Base-by-base conservation (phyloP, 2,329 filamentous ascomycete species). In the Aspergillus sp. region DNA sequence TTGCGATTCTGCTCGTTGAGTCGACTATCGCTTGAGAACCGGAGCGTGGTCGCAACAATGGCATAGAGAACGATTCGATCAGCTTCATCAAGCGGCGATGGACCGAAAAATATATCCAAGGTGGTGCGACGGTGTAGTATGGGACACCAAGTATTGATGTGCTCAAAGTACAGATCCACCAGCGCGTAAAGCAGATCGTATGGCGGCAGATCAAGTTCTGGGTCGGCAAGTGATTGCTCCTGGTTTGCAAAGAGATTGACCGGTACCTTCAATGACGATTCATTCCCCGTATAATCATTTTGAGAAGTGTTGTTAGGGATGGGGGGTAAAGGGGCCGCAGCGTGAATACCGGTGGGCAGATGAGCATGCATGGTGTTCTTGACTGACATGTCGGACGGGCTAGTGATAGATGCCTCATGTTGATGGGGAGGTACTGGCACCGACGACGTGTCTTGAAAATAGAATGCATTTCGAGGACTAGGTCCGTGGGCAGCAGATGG, bases 111-210 rank as follows among this genome's bases (percentile, higher is more conserved):
- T 0, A 87, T 87, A 67, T 96, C 90, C 9, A 96, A 76, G 0
- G 92, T 96, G 4, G 89, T 87, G 69, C 90, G 87, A 22, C 91
- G 86, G 75, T 96, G 91, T n/a, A 96, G 80, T 24, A 96, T 95
- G 0, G 93, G 92, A 71, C 92, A 96, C 89, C 90, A 92, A 0
- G 88, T 89, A 69, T 92, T 91, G 71, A 92, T 85, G 68, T 92
- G 87, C 63, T 91, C 90, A 69, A 92, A 92, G 71, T 91, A 92
- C 0, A 92, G 80, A 66, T 92, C 89, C 6, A 89, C 88, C 11
- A 92, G 76, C 2, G 87, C 83, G 67, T 91, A 92, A 0, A 92
- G 77, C 6, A 92, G 77, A 69, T 91, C 89, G 66, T 91, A 91
- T 1, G 89, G 89, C 1, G 90, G 90, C 29, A 92, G 82, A 58